These are phyloP conservation scores for Coemansia nantahalensis DNA, from an alignment of 192 early-diverging fungal genomes.

Conservation along the genomic window DNA sequence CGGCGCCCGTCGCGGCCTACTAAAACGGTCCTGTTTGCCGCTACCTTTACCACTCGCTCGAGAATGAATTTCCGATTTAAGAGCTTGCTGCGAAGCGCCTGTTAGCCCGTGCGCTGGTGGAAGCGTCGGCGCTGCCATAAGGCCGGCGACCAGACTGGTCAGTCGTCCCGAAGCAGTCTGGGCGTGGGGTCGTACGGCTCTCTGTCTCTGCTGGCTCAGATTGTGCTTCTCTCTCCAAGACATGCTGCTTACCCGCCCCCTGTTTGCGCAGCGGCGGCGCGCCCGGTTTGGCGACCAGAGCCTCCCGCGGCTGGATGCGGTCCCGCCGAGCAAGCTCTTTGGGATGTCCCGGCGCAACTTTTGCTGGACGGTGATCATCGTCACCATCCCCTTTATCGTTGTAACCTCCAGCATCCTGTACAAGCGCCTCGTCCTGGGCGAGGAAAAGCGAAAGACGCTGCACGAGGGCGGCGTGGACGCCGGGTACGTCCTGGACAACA, in stretches of 20 bases:
- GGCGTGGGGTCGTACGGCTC: too few relatives aligned
- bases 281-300: slow-evolving; percentile 30
- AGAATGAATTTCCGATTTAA: slow-evolving; percentile 10
- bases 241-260: slow-evolving; percentile 30
- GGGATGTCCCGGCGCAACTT: slow-evolving; percentile 45
- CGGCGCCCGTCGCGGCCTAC: slow-evolving; percentile 54
- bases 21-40: slow-evolving; percentile 35
- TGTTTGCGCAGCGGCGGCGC: slow-evolving; percentile 21
- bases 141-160: too few relatives aligned
- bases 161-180: too few relatives aligned
- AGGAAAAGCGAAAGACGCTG: slow-evolving; percentile 32
- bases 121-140: too few relatives aligned
- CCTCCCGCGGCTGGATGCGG: slow-evolving; percentile 32
- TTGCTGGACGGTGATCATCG: slow-evolving; percentile 51
- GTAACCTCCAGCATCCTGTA: slow-evolving; percentile 41
- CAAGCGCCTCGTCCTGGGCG: slow-evolving; percentile 48
- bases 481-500: slow-evolving; percentile 36
- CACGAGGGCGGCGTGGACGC: slow-evolving; percentile 39
- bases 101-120: too few relatives aligned
- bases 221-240: too few relatives aligned
- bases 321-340: slow-evolving; percentile 30
- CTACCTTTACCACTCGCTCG: neutral
- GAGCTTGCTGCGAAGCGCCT: too few relatives aligned
- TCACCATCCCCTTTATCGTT: slow-evolving; percentile 42
- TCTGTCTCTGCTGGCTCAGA: too few relatives aligned